Evolutionary conservation across 805 yeast species (phyloP), one percentile per base, ranked within the genome.

Genomic region (Teunomyces gatunensis): DNA sequence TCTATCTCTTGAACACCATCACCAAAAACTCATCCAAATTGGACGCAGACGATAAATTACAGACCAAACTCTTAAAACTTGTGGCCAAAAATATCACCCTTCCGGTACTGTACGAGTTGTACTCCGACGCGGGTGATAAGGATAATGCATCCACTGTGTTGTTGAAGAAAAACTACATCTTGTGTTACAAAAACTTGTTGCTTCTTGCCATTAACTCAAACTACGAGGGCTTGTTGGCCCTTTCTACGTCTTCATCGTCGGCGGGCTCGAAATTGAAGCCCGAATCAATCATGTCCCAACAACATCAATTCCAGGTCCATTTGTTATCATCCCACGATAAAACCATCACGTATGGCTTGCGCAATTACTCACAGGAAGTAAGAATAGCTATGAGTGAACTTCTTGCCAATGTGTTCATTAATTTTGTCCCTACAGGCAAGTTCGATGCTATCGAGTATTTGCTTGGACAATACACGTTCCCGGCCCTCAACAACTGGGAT

Each of bases 241-340:
- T 56, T 11, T 69, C 75, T 2, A 58, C 73, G 1, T 47, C 57
- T 6, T 65, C 75, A 1, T 52, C 69, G 3, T 57, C 69, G 0
- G 63, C 72, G 1, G 69, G 73, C 5, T 62, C 74, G 3, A 73
- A 71, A 52, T 48, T 69, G 64, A 71, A 71, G 43, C 77, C 78
- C 0, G 77, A 73, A 47, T 54, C 68, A 2, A 60, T 73, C 34
- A 71, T 72, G 75, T 41, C 58, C 6, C 73, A 63, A 44, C 77
- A 73, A 48, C 64, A 70, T 48, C 68, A 59, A 46, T 71, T 60
- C 51, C 78, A 73, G 55, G 44, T 45, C 12, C 50, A 53, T 21
- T 45, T 73, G 9, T 57, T 73, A 36, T 28, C 55, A 3, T 42
- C 65, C 1, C 58, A 69, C 48, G 74, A 68, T 33, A 70, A 69